Evolutionary conservation across 2,329 filamentous ascomycete genomes (phyloP), one percentile per base, ranked within the genome.

Genomic region (Raffaelea ambrosiae): DNA sequence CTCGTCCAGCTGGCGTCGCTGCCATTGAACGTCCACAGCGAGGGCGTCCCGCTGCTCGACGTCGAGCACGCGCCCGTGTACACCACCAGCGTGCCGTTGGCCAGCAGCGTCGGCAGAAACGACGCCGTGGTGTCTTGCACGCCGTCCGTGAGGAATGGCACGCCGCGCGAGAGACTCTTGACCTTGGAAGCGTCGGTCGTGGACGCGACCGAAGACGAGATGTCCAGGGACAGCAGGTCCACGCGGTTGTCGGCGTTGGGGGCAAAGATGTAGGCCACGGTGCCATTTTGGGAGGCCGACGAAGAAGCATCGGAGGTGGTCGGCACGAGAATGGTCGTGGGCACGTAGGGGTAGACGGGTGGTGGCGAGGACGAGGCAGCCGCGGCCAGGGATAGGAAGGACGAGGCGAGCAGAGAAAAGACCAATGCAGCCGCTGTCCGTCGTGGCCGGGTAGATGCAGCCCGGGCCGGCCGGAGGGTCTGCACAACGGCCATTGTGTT

Each of bases 181-280:
- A 76, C 61, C 11, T 61, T 57, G 29, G 62, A 26, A 23, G 43
- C 13, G 7, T 67, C 62, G 8, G 74, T 70, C 3, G 74, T 59
- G 29, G 70, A 63, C 48, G 26, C 26, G 7, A 91, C 55, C 1
- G 64, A 70, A 9, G 70, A 64, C 3, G 83, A 84, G 48, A 87
- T 67, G 60, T 89, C 78, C 55, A 94, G 66, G 2, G 80, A 73
- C 38, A 81, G 69, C 23, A 93, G 73, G 45, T 82, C 58, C 61
- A 71, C 57, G 29, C 51, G 49, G 53, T 58, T 49, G 48, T 56
- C 58, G 35, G 71, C 65, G 29, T 66, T 68, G 13, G 84, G 76
- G 31, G 74, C 70, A 57, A 95, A 81, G 54, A 91, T 73, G 63
- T 93, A 95, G 50, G 81, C 81, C 29, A 78, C 61, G 18, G 78